Conservation (phyloP, 2,329 filamentous ascomycete species). For the Phialophora verrucosa region DNA sequence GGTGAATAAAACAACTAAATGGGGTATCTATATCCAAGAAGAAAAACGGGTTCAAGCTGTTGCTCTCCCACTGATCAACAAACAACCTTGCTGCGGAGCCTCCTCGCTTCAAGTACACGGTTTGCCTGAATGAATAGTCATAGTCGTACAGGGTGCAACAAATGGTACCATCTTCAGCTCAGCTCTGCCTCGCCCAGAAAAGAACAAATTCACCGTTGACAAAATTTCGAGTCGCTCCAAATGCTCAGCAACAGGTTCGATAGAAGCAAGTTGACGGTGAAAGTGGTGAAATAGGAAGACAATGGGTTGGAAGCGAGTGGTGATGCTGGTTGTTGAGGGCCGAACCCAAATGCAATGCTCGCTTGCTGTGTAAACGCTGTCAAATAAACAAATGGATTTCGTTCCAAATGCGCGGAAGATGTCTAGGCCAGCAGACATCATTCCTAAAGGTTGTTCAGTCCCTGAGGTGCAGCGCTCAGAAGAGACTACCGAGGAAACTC, state of each 20-base stretch:
- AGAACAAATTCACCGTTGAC: not conserved
- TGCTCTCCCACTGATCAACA: not conserved
- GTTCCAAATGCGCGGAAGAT: not conserved
- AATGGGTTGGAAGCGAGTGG: slow-evolving; percentile 14
- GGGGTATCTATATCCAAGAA: slow-evolving; percentile 19
- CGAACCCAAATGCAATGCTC: not conserved
- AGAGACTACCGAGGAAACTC: slow-evolving; percentile 39
- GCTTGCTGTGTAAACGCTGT: slow-evolving; percentile 8
- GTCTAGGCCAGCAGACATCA: slow-evolving; percentile 9
- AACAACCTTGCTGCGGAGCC: slow-evolving; percentile 4
- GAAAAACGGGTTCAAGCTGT: not conserved
- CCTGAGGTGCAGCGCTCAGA: slow-evolving; percentile 15
- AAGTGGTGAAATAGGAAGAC: slow-evolving; percentile 13
- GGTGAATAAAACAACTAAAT: slow-evolving; percentile 10
- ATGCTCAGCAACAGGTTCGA: slow-evolving; percentile 2
- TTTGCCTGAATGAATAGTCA: not conserved
- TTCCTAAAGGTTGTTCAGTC: not conserved
- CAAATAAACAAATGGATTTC: not conserved
- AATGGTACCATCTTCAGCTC: slow-evolving; percentile 13
- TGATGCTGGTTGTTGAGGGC: slow-evolving; percentile 7
- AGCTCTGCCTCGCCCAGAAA: slow-evolving; percentile 11
- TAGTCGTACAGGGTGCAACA: slow-evolving; percentile 14
- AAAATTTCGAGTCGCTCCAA: slow-evolving; percentile 1
- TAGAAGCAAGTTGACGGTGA: not conserved
- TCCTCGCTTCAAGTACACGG: slow-evolving; percentile 15